Evolutionary conservation across 2,329 filamentous ascomycete genomes (phyloP).

Genomic region (Nemania diffusa): DNA sequence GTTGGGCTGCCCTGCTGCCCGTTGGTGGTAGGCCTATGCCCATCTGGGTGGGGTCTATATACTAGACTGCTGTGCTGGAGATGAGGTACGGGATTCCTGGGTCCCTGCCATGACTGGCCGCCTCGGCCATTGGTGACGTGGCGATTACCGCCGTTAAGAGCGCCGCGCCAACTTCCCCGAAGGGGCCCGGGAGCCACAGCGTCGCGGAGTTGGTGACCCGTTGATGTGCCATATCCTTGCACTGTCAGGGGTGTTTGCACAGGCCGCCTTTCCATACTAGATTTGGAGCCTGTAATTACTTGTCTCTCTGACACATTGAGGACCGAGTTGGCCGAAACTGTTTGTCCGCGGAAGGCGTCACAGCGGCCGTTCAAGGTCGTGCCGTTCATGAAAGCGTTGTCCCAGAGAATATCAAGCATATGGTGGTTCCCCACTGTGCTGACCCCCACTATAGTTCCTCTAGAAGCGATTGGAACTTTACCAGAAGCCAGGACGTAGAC

Average conservation of each 20-base stretch:
- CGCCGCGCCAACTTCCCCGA: slow-evolving; percentile 67
- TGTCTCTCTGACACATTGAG: slow-evolving; percentile 88
- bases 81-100: slow-evolving; percentile 53
- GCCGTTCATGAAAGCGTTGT: slow-evolving; percentile 95
- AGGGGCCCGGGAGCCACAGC: slow-evolving; percentile 65
- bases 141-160: slow-evolving; percentile 58
- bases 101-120: slow-evolving; percentile 41
- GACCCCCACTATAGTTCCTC: slow-evolving; percentile 94
- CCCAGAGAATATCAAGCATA: slow-evolving; percentile 91
- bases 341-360: slow-evolving; percentile 92
- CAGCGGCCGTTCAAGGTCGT: slow-evolving; percentile 91
- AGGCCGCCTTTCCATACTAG: slow-evolving; percentile 64
- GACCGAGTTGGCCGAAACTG: slow-evolving; percentile 86
- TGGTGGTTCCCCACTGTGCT: slow-evolving; percentile 85
- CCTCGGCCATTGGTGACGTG: slow-evolving; percentile 53
- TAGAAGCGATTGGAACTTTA: slow-evolving; percentile 91
- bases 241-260: slow-evolving; percentile 55
- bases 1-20: slow-evolving; percentile 36
- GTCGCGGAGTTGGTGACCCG: slow-evolving; percentile 70
- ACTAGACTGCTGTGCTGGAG: slow-evolving; percentile 64
- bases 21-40: slow-evolving; percentile 25
- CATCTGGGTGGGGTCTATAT: slow-evolving; percentile 56
- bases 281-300: slow-evolving; percentile 75
- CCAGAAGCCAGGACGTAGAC: slow-evolving; percentile 93
- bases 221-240: slow-evolving; percentile 42